phyloP scores from a whole-genome alignment of 2,329 filamentous ascomycete genomes.

The Bipolaris gigantea region DNA sequence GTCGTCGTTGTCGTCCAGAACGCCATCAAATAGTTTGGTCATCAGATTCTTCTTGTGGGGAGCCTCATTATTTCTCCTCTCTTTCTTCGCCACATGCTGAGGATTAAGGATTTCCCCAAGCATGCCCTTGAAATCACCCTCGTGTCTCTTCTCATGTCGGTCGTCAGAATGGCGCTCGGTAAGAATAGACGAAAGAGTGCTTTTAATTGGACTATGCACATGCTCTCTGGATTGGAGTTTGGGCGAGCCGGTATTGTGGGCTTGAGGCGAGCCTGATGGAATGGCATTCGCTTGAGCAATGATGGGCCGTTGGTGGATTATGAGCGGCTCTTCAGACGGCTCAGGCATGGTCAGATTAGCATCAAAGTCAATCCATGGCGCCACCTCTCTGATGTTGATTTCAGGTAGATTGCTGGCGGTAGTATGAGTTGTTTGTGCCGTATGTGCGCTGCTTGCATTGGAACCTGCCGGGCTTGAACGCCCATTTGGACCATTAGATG shows the following conservation, averaged over 20 bases:
- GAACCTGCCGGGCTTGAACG: constrained; percentile 7
- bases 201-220: not conserved
- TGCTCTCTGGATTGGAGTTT: not conserved
- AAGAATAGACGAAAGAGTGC: not conserved
- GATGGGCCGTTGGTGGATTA: constrained; percentile 1
- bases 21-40: constrained; percentile 28
- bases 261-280: not conserved
- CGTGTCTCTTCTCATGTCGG: not conserved
- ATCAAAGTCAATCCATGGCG: constrained; percentile 30
- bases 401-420: constrained; percentile 4
- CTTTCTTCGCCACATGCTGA: constrained; percentile 4
- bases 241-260: not conserved
- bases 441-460: constrained; percentile 14
- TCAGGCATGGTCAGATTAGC: not conserved
- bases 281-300: not conserved
- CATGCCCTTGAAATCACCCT: not conserved
- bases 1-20: not conserved
- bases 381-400: constrained; percentile 24
- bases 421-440: not conserved
- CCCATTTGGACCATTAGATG: not conserved
- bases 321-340: not conserved
- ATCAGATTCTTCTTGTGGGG: constrained; percentile 18
- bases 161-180: not conserved
- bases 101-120: not conserved
- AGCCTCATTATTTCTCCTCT: constrained; percentile 14